Conservation (phyloP, 2,329 filamentous ascomycete genomes). For the Neophaeococcomyces aloes region DNA sequence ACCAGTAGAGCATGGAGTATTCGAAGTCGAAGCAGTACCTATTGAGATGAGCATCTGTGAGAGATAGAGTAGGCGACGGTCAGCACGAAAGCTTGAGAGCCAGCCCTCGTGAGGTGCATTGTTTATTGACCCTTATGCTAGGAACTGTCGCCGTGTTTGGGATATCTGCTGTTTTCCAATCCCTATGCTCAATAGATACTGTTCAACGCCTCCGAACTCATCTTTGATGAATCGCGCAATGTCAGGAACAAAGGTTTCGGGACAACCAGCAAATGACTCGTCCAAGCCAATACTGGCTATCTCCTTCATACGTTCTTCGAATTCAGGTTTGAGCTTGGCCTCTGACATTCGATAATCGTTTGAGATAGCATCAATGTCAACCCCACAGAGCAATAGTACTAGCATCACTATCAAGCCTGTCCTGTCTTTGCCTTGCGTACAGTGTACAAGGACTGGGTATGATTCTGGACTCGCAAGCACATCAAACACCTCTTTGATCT, state of each 20-base stretch:
- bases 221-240: constrained; percentile 49
- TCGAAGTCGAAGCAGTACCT: too few relatives aligned
- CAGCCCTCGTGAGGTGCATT: too few relatives aligned
- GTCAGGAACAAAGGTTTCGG: constrained; percentile 50
- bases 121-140: neutral
- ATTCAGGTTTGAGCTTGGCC: constrained; percentile 50
- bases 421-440: constrained; percentile 81
- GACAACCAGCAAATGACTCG: constrained; percentile 61
- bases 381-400: constrained; percentile 51
- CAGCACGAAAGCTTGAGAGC: too few relatives aligned
- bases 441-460: constrained; percentile 64
- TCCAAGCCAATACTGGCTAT: constrained; percentile 60
- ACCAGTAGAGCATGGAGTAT: too few relatives aligned
- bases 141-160: constrained; percentile 6
- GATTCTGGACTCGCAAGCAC: constrained; percentile 44
- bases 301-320: constrained; percentile 54
- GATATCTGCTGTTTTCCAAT: constrained; percentile 40
- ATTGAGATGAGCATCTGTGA: too few relatives aligned
- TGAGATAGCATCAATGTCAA: constrained; percentile 44
- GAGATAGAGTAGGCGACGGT: too few relatives aligned
- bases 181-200: constrained; percentile 56
- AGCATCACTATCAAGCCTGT: constrained; percentile 63
- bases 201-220: constrained; percentile 55
- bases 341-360: constrained; percentile 62
- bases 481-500: constrained; percentile 60